These are phyloP conservation scores for Diacronema lutheri DNA, from an alignment of 78 protist genomes.

Conservation along the genomic window DNA sequence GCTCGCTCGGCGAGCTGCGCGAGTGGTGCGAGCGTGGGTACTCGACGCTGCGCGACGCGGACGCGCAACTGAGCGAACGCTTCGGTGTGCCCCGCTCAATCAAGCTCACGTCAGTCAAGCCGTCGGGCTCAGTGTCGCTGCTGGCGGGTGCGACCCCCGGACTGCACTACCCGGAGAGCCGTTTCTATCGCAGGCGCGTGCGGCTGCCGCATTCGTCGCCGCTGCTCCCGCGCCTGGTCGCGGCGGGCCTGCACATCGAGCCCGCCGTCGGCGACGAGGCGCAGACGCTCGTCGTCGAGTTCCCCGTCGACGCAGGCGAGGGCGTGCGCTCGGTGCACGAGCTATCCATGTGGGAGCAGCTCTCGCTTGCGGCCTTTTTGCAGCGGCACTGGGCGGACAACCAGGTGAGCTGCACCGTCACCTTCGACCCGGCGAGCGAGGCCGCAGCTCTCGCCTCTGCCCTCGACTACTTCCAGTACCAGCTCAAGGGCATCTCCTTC, in stretches of 20 bases:
- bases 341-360: constrained; percentile 89
- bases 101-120: constrained; percentile 85
- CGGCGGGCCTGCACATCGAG: constrained; percentile 72
- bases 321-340: constrained; percentile 47
- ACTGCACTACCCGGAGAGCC: constrained; percentile 80
- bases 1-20: background rate
- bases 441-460: constrained; percentile 68
- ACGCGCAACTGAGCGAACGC: constrained; percentile 40
- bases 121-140: constrained; percentile 85
- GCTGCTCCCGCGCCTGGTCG: constrained; percentile 45
- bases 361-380: constrained; percentile 79
- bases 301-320: constrained; percentile 81
- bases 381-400: constrained; percentile 90
- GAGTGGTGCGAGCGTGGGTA: constrained; percentile 78
- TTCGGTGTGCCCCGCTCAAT: constrained; percentile 77
- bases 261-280: constrained; percentile 27
- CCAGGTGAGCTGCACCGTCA: constrained; percentile 82
- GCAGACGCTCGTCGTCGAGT: constrained; percentile 54
- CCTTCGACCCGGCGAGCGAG: constrained; percentile 78
- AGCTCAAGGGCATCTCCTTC: constrained; percentile 68
- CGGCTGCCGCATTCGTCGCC: constrained; percentile 43
- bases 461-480: constrained; percentile 83
- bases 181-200: constrained; percentile 78
- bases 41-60: constrained; percentile 30
- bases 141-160: constrained; percentile 90